A percentile compares a stretch with the other conserved stretches of the same genome.
Evolutionary conservation across 768 basidiomycete species (phyloP).

Genomic region (Suillus hirtellus): DNA sequence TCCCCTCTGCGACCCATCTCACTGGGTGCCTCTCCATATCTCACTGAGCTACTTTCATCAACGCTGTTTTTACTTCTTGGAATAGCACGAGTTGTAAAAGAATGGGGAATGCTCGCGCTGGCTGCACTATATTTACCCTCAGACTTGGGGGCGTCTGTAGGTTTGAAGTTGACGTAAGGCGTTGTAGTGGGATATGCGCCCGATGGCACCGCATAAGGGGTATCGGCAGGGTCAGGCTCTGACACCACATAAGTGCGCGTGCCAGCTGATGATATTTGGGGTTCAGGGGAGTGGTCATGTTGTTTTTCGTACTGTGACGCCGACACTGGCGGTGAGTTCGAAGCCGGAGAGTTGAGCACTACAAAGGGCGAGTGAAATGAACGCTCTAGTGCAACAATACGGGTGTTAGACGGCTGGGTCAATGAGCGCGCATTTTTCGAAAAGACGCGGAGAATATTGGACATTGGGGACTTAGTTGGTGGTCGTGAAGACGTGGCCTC

Average conservation of each 20-base stretch:
- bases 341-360: constrained; percentile 44
- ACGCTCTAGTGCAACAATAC: constrained; percentile 30
- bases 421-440: constrained; percentile 11
- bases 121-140: constrained; percentile 45
- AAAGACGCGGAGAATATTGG: constrained; percentile 10
- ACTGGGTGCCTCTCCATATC: constrained; percentile 44
- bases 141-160: constrained; percentile 41
- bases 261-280: constrained; percentile 43
- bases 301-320: constrained; percentile 62
- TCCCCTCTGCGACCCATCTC: constrained; percentile 45
- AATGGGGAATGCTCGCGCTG: constrained; percentile 43
- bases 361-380: constrained; percentile 68
- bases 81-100: constrained; percentile 42
- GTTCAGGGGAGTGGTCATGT: constrained; percentile 51
- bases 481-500: constrained; percentile 19
- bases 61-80: constrained; percentile 45
- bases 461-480: constrained; percentile 18
- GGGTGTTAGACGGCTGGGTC: constrained; percentile 4
- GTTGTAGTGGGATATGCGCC: constrained; percentile 62
- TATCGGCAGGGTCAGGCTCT: constrained; percentile 62
- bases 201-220: constrained; percentile 67
- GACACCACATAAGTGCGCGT: constrained; percentile 73
- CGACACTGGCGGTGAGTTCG: constrained; percentile 25
- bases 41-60: constrained; percentile 48
- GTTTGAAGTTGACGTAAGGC: constrained; percentile 44